Base-by-base conservation (phyloP, 257 asterid species). In the Rehmannia glutinosa region DNA sequence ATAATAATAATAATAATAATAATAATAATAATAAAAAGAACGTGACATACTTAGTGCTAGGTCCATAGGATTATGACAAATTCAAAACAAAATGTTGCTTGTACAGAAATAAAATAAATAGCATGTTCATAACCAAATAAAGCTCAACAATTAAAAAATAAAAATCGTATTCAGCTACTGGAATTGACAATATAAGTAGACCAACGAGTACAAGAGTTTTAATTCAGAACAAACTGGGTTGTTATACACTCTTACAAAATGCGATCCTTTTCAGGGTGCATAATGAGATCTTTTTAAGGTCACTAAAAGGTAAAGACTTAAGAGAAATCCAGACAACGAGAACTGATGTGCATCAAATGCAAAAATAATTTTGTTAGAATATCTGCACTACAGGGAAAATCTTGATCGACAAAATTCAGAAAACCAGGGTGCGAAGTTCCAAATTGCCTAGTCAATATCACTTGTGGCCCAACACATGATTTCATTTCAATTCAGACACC, bases 181-280 rank as follows among this genome's bases (percentile, higher is more conserved):
- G 41, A 25, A 51, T 46, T 28, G 47, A 62, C 16, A 49, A 38
- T 42, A 57, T 33, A 38, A 32, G 21, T 27, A 39, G 23, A 69
- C 15, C 64, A 45, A 30, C 13, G 8, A 69, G 38, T 45, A 47
- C 38, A 50, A 25, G 41, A 51, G 33, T 55, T 53, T 28, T 19
- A 20, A 21, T 47, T 42, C 11, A 23, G 53, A 19, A 21, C 43
- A n/a, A 15, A 5, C 5, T 0, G 25, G 23, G 47, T 38, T 39
- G 30, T 54, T 19, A 21, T 53, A 74, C 83, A 72, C 25, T 41
- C 63, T 67, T 58, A 75, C 67, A 74, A 71, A n/a, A n/a, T 41
- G 2, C 9, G 52, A 49, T 43, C 32, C 21, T 25, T 57, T 36
- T 55, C 28, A 4, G 52, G 12, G 15, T 55, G 47, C 41, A 3